These are phyloP conservation scores for Eimeria maxima DNA, from an alignment of 169 alveolate genomes.

Conservation along the genomic window DNA sequence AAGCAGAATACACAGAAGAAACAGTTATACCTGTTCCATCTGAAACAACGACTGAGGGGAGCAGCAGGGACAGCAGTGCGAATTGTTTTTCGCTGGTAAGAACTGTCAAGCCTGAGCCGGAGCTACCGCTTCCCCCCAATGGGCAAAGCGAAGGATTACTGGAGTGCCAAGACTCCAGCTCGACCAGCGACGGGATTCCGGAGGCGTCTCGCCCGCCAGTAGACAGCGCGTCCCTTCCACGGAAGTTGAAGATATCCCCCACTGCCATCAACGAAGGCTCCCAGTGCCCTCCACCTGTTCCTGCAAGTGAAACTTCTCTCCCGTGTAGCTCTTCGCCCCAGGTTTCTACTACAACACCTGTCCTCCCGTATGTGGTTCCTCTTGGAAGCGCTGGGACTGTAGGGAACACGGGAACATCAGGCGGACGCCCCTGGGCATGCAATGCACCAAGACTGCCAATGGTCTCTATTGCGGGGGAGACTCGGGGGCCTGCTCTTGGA, in stretches of 20 bases:
- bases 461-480: slow-evolving; percentile 28
- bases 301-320: neutral
- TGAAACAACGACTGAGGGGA: slow-evolving; percentile 4
- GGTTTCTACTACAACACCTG: neutral
- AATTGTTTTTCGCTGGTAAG: slow-evolving; percentile 8
- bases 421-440: neutral
- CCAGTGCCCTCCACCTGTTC: neutral
- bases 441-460: neutral
- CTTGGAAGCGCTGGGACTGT: neutral
- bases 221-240: neutral
- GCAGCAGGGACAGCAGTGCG: neutral
- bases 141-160: slow-evolving; percentile 9
- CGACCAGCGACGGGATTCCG: neutral
- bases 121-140: neutral
- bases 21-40: neutral
- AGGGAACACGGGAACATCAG: neutral
- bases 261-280: neutral
- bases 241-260: neutral
- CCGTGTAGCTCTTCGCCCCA: neutral
- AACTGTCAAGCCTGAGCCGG: neutral
- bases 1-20: neutral
- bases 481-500: slow-evolving; percentile 1
- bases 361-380: neutral
- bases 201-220: neutral
- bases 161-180: neutral